Evolutionary conservation across 306 rosid species (phyloP), one percentile per base, ranked within the genome.

Genomic region (Senna tora): DNA sequence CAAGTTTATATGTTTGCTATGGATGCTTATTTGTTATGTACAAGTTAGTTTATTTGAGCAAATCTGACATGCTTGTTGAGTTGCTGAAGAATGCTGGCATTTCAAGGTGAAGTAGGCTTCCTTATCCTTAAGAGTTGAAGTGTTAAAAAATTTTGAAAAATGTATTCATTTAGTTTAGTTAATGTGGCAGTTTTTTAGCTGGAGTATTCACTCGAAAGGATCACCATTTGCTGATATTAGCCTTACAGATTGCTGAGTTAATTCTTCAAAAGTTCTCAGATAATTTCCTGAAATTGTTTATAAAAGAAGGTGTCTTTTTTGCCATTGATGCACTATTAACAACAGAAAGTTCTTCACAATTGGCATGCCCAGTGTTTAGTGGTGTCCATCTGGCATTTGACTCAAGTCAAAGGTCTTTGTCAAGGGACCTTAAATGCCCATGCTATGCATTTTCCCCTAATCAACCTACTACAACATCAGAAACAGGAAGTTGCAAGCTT

Each of bases 161-260:
- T 67, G 42, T 80, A 53, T 73, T 73, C 17, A 71, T 62, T 73
- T 81, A 69, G 15, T 77, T 61, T 72, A 33, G 71, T 67, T 77
- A 67, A 64, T 80, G 28, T 74, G 80, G 66, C 96, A 95, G 99
- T 75, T 91, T 95, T 86, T 73, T 95, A 72, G 96, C 93, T 65
- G 97, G 99, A 65, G 93, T 88, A 17, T 92, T 92, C 75, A 85
- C 96, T 72, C 87, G 96, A 77, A 95, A 91, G 90, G 99, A 95
- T 80, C 89, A 77, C 16, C 99, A 95, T 81, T 83, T 95, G 81
- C 81, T 88, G 79, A 77, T 95, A 73, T 77, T 90, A 75, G 88
- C 93, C 65, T 84, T 95, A 66, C 89, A 75, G 65, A 89, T 88
- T 73, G 76, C 92, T 65, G 97, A 95, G 81, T 85, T 90, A 72